Base-by-base conservation (phyloP, 495 filamentous ascomycete genomes). In the Aspergillus funiculosus region DNA sequence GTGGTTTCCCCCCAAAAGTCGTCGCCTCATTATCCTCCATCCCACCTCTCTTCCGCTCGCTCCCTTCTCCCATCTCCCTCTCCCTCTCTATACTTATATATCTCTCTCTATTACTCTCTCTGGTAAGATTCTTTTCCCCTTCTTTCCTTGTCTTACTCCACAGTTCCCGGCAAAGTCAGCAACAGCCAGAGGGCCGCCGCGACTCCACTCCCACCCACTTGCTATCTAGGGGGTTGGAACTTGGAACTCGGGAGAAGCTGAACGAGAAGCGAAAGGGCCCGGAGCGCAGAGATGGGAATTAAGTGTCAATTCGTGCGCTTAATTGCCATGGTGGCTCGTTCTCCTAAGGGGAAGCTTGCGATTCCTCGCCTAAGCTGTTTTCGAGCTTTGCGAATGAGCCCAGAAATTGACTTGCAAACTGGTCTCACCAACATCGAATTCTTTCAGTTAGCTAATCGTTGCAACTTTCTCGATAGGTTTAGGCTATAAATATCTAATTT, bases 131-230 rank as follows among this genome's bases (percentile, higher is more conserved):
- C n/a, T n/a, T n/a, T n/a, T 38, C 44, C 39, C 43, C 43, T 51
- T 44, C 39, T 39, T 52, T 57, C 24, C 13, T 28, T 14, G 14
- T 1, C 14, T 17, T 50, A 50, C 56, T 59, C 56, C 56, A 55
- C 56, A 54, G 56, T 59, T 59, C 56, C 52, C 42, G 56, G 52
- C 52, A 59, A 56, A 46, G 39, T 44, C 39, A 53, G 43, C 39
- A 58, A 48, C 40, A 35, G 36, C 30, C 43, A 28, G 39, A 48
- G n/a, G 45, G 29, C 27, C 14, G 35, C n/a, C n/a, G 45, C 19
- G 46, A 48, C 52, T 59, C 56, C 56, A 59, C 52, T 42, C 47
- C 52, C 46, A 50, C 49, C 40, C 49, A 46, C 46, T 36, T 47
- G 40, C 48, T 50, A 52, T n/a, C n/a, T n/a, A n/a, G n/a, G n/a